Conservation (phyloP, 495 filamentous ascomycete genomes). For the Lophiotrema nucula region DNA sequence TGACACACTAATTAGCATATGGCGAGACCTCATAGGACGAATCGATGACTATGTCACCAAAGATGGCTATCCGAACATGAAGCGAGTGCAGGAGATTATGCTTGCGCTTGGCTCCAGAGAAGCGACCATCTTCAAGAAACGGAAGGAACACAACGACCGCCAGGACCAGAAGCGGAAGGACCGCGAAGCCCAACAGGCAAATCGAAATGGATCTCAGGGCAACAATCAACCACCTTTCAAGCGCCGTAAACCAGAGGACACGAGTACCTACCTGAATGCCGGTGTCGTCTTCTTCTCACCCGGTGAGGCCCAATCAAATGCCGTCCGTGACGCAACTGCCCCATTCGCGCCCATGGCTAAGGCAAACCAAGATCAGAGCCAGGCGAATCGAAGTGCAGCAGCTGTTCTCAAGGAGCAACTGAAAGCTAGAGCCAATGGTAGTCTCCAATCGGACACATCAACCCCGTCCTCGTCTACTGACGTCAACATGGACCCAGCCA, state of each 20-base stretch:
- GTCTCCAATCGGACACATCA: conserved; percentile 15
- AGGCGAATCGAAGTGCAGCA: conserved; percentile 92
- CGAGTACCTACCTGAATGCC: conserved; percentile 26
- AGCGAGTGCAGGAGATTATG: conserved; percentile 83
- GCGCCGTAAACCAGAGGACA: conserved; percentile 25
- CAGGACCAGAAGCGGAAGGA: conserved; percentile 74
- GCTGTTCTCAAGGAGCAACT: conserved; percentile 82
- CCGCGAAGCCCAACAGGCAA: conserved; percentile 50
- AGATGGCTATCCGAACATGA: conserved; percentile 87
- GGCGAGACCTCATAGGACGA: conserved; percentile 83
- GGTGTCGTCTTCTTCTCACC: conserved; percentile 59
- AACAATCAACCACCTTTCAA: conserved; percentile 9
- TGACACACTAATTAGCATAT: conserved; percentile 91
- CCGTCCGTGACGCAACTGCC: conserved; percentile 68
- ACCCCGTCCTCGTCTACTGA: too few species aligned
- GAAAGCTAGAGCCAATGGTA: conserved; percentile 45
- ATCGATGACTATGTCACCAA: conserved; percentile 97
- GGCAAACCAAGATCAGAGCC: conserved; percentile 61
- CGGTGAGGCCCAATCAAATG: conserved; percentile 58
- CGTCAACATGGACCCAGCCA: not conserved
- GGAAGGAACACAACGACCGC: conserved; percentile 78
- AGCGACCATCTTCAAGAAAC: conserved; percentile 85
- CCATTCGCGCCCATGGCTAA: conserved; percentile 78
- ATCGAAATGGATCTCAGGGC: conserved; percentile 1
- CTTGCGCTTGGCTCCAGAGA: conserved; percentile 90